Conservation (phyloP, 805 yeast species). For the Metschnikowia drakensbergensis region DNA sequence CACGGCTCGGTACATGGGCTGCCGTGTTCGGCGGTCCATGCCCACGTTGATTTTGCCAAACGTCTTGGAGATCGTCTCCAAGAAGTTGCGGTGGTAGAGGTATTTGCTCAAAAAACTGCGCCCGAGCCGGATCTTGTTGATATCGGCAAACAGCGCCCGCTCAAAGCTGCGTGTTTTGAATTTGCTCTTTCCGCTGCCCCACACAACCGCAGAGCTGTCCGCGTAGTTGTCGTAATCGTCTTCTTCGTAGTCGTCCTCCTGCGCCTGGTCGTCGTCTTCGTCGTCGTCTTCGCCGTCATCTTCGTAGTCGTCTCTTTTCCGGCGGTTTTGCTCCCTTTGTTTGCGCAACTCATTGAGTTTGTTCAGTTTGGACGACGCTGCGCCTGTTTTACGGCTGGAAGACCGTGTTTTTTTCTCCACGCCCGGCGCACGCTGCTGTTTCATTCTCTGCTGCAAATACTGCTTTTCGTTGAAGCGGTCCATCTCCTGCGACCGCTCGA, state of each 20-base stretch:
- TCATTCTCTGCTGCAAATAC: constrained; percentile 78
- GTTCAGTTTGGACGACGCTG: constrained; percentile 38
- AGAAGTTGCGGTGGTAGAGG: constrained; percentile 80
- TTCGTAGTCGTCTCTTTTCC: constrained; percentile 21
- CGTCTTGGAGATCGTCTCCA: constrained; percentile 63
- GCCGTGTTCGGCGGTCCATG: constrained; percentile 53
- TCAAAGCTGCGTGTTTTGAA: constrained; percentile 27
- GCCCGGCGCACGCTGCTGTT: constrained; percentile 40
- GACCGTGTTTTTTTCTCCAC: constrained; percentile 33
- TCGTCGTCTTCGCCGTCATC: constrained; percentile 24
- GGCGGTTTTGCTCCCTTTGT: constrained; percentile 62
- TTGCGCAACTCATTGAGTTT: constrained; percentile 70
- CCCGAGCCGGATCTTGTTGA: constrained; percentile 73
- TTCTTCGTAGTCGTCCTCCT: constrained; percentile 31
- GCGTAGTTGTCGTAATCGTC: constrained; percentile 39
- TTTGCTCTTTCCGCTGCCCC: constrained; percentile 30
- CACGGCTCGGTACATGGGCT: constrained; percentile 76
- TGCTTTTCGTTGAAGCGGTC: constrained; percentile 82
- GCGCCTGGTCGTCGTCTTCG: constrained; percentile 37
- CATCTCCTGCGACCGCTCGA: constrained; percentile 89
- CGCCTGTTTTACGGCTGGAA: constrained; percentile 27
- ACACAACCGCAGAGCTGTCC: constrained; percentile 27
- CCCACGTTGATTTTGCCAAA: constrained; percentile 85
- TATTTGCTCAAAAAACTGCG: constrained; percentile 70
- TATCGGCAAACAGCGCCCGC: constrained; percentile 55